Conservation (phyloP, 768 basidiomycete genomes). For the Tricholoma flavovirens region DNA sequence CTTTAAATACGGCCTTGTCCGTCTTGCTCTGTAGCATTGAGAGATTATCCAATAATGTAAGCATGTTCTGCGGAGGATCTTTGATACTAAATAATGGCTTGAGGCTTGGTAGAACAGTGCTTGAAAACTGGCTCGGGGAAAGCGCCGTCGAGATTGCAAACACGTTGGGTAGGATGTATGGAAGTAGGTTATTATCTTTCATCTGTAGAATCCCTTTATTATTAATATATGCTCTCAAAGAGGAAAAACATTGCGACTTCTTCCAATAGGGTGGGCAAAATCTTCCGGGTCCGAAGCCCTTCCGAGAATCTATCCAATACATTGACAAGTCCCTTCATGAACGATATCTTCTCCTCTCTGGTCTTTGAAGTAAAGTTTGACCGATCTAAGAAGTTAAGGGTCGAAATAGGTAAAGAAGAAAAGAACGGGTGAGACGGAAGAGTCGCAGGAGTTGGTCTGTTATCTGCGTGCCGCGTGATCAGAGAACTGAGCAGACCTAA, state of each 20-base stretch:
- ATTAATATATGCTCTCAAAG: conserved; percentile 1
- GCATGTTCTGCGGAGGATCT: conserved; percentile 97
- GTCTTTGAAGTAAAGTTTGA: conserved; percentile 94
- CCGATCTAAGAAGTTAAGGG: conserved; percentile 92
- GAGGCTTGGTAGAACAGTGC: conserved; percentile 76
- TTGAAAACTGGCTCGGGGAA: conserved; percentile 74
- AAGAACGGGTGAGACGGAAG: conserved; percentile 88
- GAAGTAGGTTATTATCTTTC: conserved; percentile 91
- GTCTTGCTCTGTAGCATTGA: conserved; percentile 85
- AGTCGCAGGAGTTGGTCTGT: conserved; percentile 70
- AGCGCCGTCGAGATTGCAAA: conserved; percentile 81
- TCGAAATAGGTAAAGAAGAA: conserved; percentile 92
- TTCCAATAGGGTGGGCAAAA: conserved; percentile 87
- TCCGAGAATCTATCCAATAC: conserved; percentile 86
- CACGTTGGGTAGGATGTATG: conserved; percentile 94
- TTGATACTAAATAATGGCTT: conserved; percentile 87
- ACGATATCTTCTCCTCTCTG: conserved; percentile 92
- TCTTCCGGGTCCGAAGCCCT: conserved; percentile 79
- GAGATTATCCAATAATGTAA: conserved; percentile 88
- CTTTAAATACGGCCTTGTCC: conserved; percentile 77
- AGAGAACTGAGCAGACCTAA: conserved; percentile 74
- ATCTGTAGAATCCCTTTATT: conserved; percentile 43
- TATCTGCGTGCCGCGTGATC: conserved; percentile 70
- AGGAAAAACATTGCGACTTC: conserved; percentile 48
- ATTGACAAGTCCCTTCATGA: conserved; percentile 82